Base-by-base conservation (phyloP, 495 filamentous ascomycete genomes). In the Tetracladium marchalianum region DNA sequence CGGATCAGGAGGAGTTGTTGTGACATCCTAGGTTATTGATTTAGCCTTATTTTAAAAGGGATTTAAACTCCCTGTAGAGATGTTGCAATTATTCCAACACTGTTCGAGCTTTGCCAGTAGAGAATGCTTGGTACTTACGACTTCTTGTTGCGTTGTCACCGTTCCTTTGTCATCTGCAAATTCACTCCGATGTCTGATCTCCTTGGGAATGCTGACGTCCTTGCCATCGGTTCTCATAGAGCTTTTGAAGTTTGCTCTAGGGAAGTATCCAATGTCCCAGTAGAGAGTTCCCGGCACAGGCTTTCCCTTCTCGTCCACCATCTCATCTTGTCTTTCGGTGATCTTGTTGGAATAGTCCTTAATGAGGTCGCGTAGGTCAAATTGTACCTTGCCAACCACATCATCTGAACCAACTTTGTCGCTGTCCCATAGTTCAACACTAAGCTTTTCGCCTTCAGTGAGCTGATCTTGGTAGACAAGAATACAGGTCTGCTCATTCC, bases 241-340 rank as follows among this genome's bases (percentile, higher is more conserved):
- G 12, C 73, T 66, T 27, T 81, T 66, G 47, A 84, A 68, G 43
- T 77, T 68, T 1, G 81, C 77, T 54, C 84, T 82, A 24, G 72
- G 70, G 49, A 85, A 85, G 56, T 78, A 82, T 4, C 81, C 81
- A 49, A 84, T 78, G 54, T 85, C 81, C 81, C 81, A 85, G 56
- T 80, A 80, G 19, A 85, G 56, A 48, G 83, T 72, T 44, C 81
- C 81, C 0, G 81, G 81, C 77, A 85, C 82, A 42, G 79, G 75
- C 46, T 69, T 80, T 31, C 72, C 81, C 27, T 76, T 72, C 38
- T 79, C 72, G 55, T 82, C 71, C n/a, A 79, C 80, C 39, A 76
- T 59, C 1, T 84, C 64, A 47, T 78, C 81, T 4, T 76, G 80
- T 9, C 81, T 68, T 52, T 84, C 77, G n/a, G 77, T 76, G 46